A percentile compares a stretch with the other conserved stretches of the same genome.
Conservation (phyloP, 2,329 filamentous ascomycete genomes). For the Blastomyces silverae region DNA sequence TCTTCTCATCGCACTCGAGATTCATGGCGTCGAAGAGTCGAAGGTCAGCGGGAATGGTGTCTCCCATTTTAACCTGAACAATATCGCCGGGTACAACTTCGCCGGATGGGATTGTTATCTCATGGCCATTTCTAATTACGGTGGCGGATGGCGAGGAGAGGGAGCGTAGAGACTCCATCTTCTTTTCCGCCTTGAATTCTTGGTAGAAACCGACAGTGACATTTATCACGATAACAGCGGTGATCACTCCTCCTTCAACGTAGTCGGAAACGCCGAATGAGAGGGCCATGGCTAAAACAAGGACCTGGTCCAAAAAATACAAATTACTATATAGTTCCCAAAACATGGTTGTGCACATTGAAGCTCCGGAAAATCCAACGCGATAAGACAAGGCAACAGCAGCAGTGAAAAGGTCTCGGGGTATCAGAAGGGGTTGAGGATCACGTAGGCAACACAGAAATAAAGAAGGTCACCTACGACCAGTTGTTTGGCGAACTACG, state of each 20-base stretch:
- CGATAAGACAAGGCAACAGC: neutral
- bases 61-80: slow-evolving; percentile 47
- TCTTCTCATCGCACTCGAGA: slow-evolving; percentile 62
- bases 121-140: slow-evolving; percentile 51
- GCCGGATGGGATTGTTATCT: slow-evolving; percentile 47
- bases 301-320: slow-evolving; percentile 47
- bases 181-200: slow-evolving; percentile 55
- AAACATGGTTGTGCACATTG: neutral
- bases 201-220: slow-evolving; percentile 54
- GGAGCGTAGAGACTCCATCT: slow-evolving; percentile 51
- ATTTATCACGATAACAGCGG: slow-evolving; percentile 53
- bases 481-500: slow-evolving; percentile 8
- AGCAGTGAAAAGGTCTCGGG: neutral
- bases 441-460: neutral
- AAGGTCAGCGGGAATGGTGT: slow-evolving; percentile 55
- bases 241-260: slow-evolving; percentile 54
- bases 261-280: slow-evolving; percentile 52
- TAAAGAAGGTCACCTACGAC: neutral
- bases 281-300: slow-evolving; percentile 66
- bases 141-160: slow-evolving; percentile 52
- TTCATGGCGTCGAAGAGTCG: slow-evolving; percentile 57
- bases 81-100: slow-evolving; percentile 57
- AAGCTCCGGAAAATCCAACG: neutral
- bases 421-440: neutral
- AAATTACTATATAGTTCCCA: slow-evolving; percentile 18